Evolutionary conservation across 2,329 filamentous ascomycete species (phyloP), one percentile per base, ranked within the genome.

Genomic region (Aspergillus tanneri): DNA sequence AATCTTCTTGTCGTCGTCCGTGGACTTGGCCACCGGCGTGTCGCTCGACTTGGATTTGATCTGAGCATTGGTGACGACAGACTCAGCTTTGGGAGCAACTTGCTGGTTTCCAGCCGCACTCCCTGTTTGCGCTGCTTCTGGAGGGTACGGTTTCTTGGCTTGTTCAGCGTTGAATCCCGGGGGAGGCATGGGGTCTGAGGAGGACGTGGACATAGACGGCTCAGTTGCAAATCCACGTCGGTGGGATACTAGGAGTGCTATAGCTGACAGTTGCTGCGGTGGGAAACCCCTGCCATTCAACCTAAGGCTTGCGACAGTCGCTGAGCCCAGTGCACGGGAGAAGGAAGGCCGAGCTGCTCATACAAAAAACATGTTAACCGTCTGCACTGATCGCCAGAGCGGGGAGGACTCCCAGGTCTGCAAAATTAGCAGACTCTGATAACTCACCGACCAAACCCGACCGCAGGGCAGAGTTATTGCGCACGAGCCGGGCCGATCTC

Each of bases 111-210:
- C 66, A 34, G 68, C 68, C 56, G 70, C 67, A 47, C 54, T 47
- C 3, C 56, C 47, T 52, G 62, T 52, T 44, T 69, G 63, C 21
- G 61, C 52, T 14, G 58, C 57, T 46, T 86, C 81, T 62, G 82
- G 82, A 2, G 83, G 72, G 39, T 93, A 75, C 10, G 90, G 88
- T 67, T 90, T 92, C 80, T 90, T 92, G 58, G 91, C 91, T 74
- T 90, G 79, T 64, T 92, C 85, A n/a, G 88, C 77, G 66, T 93
- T 91, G 77, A 96, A 96, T 22, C 91, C 91, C 11, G 90, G 91
- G 48, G 91, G 91, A 36, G 90, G 91, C 40, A 81, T 43, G 46
- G 79, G 76, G 43, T 80, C 74, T 32, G 66, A 66, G 16, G 70
- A 60, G 16, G 76, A 72, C 30, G 55, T 60, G 18, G 76, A 72